Conservation (phyloP, 2,329 filamentous ascomycete species). For the Lasiodiplodia citricola region DNA sequence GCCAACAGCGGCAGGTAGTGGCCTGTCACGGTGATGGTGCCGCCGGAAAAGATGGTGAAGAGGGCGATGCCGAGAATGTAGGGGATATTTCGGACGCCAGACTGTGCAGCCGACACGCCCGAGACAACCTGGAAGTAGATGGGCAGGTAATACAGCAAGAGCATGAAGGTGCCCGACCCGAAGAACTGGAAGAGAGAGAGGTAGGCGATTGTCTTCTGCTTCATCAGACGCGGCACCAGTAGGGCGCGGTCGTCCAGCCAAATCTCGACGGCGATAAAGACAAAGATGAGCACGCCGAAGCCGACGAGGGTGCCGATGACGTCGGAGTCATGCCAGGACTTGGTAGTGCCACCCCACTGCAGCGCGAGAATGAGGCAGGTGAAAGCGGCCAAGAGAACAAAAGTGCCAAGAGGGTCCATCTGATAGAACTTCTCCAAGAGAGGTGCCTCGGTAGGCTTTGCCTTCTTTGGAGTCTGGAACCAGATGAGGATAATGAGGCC, state of each 20-base stretch:
- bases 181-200: conserved; percentile 46
- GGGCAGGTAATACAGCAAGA: conserved; percentile 53
- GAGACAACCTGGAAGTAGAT: conserved; percentile 56
- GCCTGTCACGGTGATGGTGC: conserved; percentile 37
- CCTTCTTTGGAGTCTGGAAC: conserved; percentile 42
- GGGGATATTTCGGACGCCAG: conserved; percentile 51
- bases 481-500: conserved; percentile 47
- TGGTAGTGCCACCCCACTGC: conserved; percentile 49
- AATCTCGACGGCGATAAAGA: conserved; percentile 45
- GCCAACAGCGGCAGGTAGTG: conserved; percentile 43
- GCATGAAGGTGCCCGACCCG: conserved; percentile 41
- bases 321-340: conserved; percentile 38
- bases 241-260: conserved; percentile 49
- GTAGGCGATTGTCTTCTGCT: conserved; percentile 44
- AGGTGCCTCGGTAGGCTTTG: conserved; percentile 33
- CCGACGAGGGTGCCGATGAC: conserved; percentile 55
- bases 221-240: conserved; percentile 46
- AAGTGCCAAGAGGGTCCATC: conserved; percentile 52
- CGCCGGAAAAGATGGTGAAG: conserved; percentile 34
- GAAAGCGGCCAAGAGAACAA: conserved; percentile 47
- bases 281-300: conserved; percentile 44
- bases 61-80: conserved; percentile 43
- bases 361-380: conserved; percentile 53
- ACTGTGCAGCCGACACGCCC: conserved; percentile 40
- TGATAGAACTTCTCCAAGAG: conserved; percentile 48